phyloP scores from a whole-genome alignment of 768 basidiomycete species.

The Russula emetica region DNA sequence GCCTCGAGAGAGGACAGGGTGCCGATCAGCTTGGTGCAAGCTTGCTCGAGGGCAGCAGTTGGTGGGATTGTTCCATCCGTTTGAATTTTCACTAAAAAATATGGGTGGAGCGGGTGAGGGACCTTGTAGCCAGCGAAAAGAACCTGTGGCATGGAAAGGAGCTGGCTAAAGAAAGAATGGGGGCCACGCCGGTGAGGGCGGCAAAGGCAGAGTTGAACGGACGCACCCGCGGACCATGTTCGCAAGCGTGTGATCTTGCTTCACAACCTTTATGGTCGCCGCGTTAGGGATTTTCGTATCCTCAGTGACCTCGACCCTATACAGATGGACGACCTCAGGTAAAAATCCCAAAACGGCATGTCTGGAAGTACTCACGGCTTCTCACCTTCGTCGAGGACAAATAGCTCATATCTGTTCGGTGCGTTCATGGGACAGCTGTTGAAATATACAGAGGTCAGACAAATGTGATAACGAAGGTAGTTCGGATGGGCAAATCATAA shows the following conservation, averaged over 20 bases:
- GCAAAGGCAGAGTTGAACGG: constrained; percentile 17
- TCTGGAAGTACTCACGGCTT: constrained; percentile 63
- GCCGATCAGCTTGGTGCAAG: constrained; percentile 74
- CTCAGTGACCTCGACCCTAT: constrained; percentile 83
- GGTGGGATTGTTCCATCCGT: constrained; percentile 87
- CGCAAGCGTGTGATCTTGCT: constrained; percentile 95
- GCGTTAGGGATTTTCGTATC: constrained; percentile 98
- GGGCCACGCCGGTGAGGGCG: background rate
- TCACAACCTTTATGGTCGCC: constrained; percentile 88
- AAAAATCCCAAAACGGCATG: constrained; percentile 13
- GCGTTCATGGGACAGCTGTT: constrained; percentile 66
- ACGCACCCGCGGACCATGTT: constrained; percentile 94
- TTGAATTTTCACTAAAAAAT: constrained; percentile 93
- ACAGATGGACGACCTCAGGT: constrained; percentile 14
- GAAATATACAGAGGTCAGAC: constrained; percentile 8
- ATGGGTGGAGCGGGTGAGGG: constrained; percentile 91
- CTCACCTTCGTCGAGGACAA: constrained; percentile 90
- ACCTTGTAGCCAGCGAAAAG: constrained; percentile 98
- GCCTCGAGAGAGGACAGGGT: constrained; percentile 56
- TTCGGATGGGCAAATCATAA: constrained; percentile 19
- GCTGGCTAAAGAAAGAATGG: constrained; percentile 55
- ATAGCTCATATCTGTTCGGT: constrained; percentile 88
- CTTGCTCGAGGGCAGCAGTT: constrained; percentile 74
- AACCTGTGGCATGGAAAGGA: constrained; percentile 80
- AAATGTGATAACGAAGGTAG: background rate